Evolutionary conservation across 2,329 filamentous ascomycete genomes (phyloP).

Genomic region (Aspergillus glaucus): DNA sequence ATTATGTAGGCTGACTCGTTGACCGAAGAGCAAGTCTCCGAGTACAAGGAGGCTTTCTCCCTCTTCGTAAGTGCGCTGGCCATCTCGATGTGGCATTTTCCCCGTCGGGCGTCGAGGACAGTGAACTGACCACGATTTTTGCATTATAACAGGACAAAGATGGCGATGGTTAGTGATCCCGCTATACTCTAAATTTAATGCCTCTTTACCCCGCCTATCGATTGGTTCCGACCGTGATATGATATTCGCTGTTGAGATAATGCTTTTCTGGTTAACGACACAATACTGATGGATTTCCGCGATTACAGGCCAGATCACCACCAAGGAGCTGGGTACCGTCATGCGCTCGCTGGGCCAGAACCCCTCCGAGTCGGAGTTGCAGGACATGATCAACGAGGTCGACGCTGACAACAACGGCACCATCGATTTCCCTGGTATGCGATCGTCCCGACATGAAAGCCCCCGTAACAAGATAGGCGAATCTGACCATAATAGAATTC

Average conservation of each 20-base stretch:
- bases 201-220: not conserved
- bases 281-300: not conserved
- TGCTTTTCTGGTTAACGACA: not conserved
- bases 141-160: conserved; percentile 65
- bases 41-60: conserved; percentile 99
- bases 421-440: conserved; percentile 80
- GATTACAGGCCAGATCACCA: conserved; percentile 73
- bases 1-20: conserved; percentile 79
- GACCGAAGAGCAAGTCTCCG: conserved; percentile 99
- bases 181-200: not conserved
- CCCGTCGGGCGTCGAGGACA: not conserved
- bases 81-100: not conserved
- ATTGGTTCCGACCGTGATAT: conserved; percentile 1
- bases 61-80: conserved; percentile 77
- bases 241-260: not conserved
- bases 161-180: conserved; percentile 68
- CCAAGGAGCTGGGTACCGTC: conserved; percentile 82
- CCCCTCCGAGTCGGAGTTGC: conserved; percentile 80
- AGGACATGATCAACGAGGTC: conserved; percentile 93
- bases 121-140: conserved; percentile 4
- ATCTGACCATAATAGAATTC: conserved; percentile 55
- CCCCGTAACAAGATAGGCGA: not conserved
- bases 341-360: conserved; percentile 89
- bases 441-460: not conserved
- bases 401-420: conserved; percentile 90